Base-by-base conservation (phyloP, 192 early-diverging fungal genomes). In the Rhizoclosmatium sp. region DNA sequence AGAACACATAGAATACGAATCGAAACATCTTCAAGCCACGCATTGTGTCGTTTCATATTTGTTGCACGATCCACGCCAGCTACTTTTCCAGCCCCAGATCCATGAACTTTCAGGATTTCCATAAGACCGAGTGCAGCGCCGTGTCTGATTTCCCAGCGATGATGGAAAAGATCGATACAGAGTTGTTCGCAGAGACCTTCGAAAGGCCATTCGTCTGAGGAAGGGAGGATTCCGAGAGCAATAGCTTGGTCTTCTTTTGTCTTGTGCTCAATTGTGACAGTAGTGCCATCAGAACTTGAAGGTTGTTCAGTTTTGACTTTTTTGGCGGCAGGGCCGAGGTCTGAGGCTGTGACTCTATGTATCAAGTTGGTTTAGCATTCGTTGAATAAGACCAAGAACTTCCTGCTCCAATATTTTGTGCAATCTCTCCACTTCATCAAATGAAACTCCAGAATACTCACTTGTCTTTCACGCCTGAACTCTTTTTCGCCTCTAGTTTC, bases 121-220 rank as follows among this genome's bases (percentile, higher is more conserved):
- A 96, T 92, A 44, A 99, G 81, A 0, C 96, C 98, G 77, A 99
- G 93, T 3, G 93, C 97, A 1, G 98, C 97, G 39, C 98, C 98
- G 76, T 99, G 98, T 3, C 98, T 89, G 7, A 94, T 87, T 80
- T 98, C 96, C 98, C 98, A 99, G 19, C 79, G 70, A 0, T 94
- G 90, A 58, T 89, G 85, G 56, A 93, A 92, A 59, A 95, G 82
- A 81, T 94, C 91, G 21, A 93, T 82, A 69, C 83, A 89, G n/a
- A 94, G 86, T 45, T 91, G 87, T 54, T 92, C 91, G 49, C 88
- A 89, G 4, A 94, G 78, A 14, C 89, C 87, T 69, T 87, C 89
- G 78, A 95, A 93, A 51, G 91, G 87, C 93, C 93, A 94, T 48
- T 90, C 84, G 59, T 91, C 92, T 0, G 82, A 82, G 10, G 82